Base-by-base conservation (phyloP, 805 yeast species). In the Cyberlindnera bimundalis region DNA sequence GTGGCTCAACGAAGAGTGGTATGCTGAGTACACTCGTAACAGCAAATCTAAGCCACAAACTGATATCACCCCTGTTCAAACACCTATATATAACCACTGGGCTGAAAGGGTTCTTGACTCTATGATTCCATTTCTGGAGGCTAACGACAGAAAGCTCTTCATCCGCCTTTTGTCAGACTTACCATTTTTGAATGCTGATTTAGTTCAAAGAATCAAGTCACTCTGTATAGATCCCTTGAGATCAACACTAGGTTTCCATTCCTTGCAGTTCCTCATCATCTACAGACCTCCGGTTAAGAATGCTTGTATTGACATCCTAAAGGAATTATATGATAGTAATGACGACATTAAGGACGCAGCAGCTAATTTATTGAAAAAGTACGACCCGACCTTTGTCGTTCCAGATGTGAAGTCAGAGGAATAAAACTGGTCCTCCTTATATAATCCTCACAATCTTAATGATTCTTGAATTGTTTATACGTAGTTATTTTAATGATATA, bases 1-100 rank as follows among this genome's bases (percentile, higher is more conserved):
- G 47, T 93, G 99, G 99, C 66, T 93, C 40, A 90, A 84, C 54
- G 99, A 93, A 63, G 99, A 93, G 61, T 93, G 96, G 95, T 81
- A 78, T 64, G 68, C 77, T 35, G 85, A 81, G 55, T 65, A 52
- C 20, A 43, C 66, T 50, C 45, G 49, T 43, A 49, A 57, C 20
- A 48, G 48, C 40, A 55, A 55, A 15, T 43, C 37, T 42, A 56
- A 55, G 2, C 49, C 53, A 10, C 54, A 59, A 5, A 43, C 45
- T 7, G 42, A 45, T 13, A 41, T 44, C 10, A 42, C 46, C 12
- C 42, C 44, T 9, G 55, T 51, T n/a, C 52, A 52, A 8, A 71
- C 78, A 0, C 79, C 79, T 14, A 60, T 53, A 3, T 93, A 93
- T 60, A 61, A 74, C 42, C 68, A 70, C 42, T 88, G 95, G 84